These are phyloP conservation scores for Magnusiomyces paraingens DNA, from an alignment of 1,139 yeast species.

Conservation along the genomic window DNA sequence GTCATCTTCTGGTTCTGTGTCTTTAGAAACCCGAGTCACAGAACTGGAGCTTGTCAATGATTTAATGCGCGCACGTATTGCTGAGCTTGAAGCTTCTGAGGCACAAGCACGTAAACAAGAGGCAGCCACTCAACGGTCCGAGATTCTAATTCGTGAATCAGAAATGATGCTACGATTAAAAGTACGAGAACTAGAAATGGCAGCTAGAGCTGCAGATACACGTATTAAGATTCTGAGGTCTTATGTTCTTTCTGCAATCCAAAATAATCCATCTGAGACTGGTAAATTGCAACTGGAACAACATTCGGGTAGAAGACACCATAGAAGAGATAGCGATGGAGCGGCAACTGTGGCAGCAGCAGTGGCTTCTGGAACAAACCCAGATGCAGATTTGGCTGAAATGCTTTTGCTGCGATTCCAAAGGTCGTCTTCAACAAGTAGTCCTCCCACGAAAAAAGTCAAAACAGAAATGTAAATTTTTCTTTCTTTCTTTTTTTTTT, in stretches of 20 bases:
- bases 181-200: slow-evolving; percentile 12
- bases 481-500: too few relatives aligned
- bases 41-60: slow-evolving; percentile 89
- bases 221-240: not conserved
- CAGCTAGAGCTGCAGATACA: not conserved
- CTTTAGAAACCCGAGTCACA: slow-evolving; percentile 34
- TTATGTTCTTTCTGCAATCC: not conserved
- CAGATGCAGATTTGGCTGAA: not conserved
- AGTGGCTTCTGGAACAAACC: not conserved
- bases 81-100: slow-evolving; percentile 71
- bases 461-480: not conserved
- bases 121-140: slow-evolving; percentile 19
- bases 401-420: not conserved
- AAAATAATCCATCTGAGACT: not conserved
- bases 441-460: not conserved
- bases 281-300: too few relatives aligned
- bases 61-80: slow-evolving; percentile 69
- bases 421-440: too few relatives aligned
- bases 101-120: slow-evolving; percentile 46
- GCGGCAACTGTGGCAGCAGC: not conserved
- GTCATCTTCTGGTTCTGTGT: too few relatives aligned
- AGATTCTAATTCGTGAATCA: slow-evolving; percentile 20
- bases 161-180: slow-evolving; percentile 18
- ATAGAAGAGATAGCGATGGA: not conserved
- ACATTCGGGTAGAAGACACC: too few relatives aligned